These are phyloP conservation scores for Pholiota adiposa DNA, from an alignment of 1,284 basidiomycete species.

Conservation along the genomic window DNA sequence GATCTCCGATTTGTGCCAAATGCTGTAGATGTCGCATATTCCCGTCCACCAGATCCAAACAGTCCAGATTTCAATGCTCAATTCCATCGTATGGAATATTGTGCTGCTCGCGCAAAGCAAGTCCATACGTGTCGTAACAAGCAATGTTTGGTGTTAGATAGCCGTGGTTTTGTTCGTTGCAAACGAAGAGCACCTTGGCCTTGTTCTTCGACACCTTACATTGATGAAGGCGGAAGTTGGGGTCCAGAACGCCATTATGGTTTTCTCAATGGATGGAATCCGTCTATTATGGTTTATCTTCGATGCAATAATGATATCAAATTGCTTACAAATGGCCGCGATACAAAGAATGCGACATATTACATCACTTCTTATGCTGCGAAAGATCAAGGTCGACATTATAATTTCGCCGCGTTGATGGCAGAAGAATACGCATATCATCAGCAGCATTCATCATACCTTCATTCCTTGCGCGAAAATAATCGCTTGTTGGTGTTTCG, in stretches of 20 bases:
- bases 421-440: no score
- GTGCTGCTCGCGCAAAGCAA: constrained; percentile 8
- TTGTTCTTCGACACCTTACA: not conserved
- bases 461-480: no score
- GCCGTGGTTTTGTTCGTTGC: constrained; percentile 3
- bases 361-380: not conserved
- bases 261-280: constrained; percentile 26
- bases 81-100: not conserved
- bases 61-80: not conserved
- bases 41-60: constrained; percentile 6
- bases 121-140: constrained; percentile 6
- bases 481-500: not conserved
- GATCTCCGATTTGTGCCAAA: not conserved
- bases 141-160: constrained; percentile 1
- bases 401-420: not conserved
- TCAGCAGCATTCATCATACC: no score
- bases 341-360: constrained; percentile 23
- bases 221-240: constrained; percentile 23
- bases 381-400: not conserved
- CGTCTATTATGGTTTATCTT: constrained; percentile 17
- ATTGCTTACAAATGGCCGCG: constrained; percentile 8
- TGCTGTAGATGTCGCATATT: constrained; percentile 3
- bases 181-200: constrained; percentile 16
- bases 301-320: constrained; percentile 35
- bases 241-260: constrained; percentile 23